Percentiles rank a stretch among this genome's conserved stretches.
Conservation (phyloP, 192 early-diverging fungal species). For the Coemansia sp. region DNA sequence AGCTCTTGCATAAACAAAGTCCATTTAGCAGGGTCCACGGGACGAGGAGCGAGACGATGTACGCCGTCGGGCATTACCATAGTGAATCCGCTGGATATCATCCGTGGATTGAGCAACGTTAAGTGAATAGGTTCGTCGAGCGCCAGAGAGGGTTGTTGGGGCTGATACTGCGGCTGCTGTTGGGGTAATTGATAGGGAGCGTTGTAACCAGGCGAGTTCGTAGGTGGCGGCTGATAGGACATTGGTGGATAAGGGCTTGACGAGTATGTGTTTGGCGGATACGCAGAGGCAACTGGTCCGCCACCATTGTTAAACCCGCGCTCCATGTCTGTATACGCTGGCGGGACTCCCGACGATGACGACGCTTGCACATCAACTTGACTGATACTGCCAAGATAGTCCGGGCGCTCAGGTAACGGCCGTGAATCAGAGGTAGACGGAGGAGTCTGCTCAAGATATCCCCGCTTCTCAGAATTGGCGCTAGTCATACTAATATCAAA, state of each 20-base stretch:
- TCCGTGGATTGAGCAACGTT: slow-evolving; percentile 22
- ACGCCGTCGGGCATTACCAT: slow-evolving; percentile 16
- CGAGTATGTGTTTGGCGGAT: not conserved
- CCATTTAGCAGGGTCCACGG: slow-evolving; percentile 16
- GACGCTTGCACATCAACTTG: not conserved
- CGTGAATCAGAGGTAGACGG: not conserved
- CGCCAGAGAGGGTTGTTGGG: not conserved
- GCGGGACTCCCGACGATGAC: slow-evolving; percentile 7
- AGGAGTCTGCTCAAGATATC: not conserved
- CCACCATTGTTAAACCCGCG: not conserved
- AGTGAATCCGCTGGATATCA: slow-evolving; percentile 37
- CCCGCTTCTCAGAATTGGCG: slow-evolving; percentile 8
- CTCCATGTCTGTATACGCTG: not conserved
- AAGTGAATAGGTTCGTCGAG: slow-evolving; percentile 12
- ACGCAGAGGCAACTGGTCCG: not conserved
- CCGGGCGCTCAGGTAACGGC: not conserved
- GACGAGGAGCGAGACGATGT: slow-evolving; percentile 2
- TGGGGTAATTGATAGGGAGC: not conserved
- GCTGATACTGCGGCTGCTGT: slow-evolving; percentile 6
- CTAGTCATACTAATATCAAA: not conserved
- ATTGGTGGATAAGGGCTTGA: not conserved
- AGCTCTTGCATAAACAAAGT: slow-evolving; percentile 28
- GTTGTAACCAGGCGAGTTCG: not conserved
- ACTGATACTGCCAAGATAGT: not conserved
- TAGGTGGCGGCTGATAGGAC: not conserved